These are phyloP conservation scores for Magnusiomyces sp. DNA, from an alignment of 1,139 yeast genomes.

Conservation along the genomic window DNA sequence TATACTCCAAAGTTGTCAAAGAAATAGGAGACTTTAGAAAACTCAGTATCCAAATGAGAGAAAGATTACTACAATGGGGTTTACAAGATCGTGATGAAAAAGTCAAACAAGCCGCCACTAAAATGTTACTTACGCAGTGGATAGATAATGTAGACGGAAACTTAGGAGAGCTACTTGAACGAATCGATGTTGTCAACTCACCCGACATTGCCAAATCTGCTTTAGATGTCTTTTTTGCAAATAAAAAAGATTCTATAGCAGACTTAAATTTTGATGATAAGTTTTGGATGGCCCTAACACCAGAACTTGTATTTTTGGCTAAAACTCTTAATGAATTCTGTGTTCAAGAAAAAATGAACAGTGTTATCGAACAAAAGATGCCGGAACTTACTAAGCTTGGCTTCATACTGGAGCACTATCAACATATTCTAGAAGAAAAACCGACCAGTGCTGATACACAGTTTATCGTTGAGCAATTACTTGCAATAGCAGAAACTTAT, in stretches of 20 bases:
- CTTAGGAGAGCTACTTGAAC: slow-evolving; percentile 59
- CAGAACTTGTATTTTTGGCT: slow-evolving; percentile 67
- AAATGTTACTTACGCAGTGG: slow-evolving; percentile 69
- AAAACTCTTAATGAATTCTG: slow-evolving; percentile 63
- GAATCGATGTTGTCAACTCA: slow-evolving; percentile 59
- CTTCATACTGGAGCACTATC: slow-evolving; percentile 45
- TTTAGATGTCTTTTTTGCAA: slow-evolving; percentile 51
- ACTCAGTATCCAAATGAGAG: slow-evolving; percentile 53
- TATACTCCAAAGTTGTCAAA: slow-evolving; percentile 61
- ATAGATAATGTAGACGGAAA: slow-evolving; percentile 60
- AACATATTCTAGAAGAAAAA: slow-evolving; percentile 39
- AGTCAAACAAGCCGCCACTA: slow-evolving; percentile 65
- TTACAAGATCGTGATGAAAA: slow-evolving; percentile 71
- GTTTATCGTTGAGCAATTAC: slow-evolving; percentile 66
- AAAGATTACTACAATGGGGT: slow-evolving; percentile 71
- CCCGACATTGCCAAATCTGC: slow-evolving; percentile 56
- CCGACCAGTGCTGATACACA: slow-evolving; percentile 52
- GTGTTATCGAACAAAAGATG: slow-evolving; percentile 59
- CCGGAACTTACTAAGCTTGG: slow-evolving; percentile 80
- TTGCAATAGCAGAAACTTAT: slow-evolving; percentile 57
- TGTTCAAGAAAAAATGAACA: slow-evolving; percentile 37
- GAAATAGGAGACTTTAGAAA: slow-evolving; percentile 60
- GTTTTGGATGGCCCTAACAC: slow-evolving; percentile 63
- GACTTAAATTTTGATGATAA: slow-evolving; percentile 48
- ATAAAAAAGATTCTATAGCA: slow-evolving; percentile 53